Evolutionary conservation across 2,329 filamentous ascomycete genomes (phyloP), one percentile per base, ranked within the genome.

Genomic region (Hypoxylon sp.): DNA sequence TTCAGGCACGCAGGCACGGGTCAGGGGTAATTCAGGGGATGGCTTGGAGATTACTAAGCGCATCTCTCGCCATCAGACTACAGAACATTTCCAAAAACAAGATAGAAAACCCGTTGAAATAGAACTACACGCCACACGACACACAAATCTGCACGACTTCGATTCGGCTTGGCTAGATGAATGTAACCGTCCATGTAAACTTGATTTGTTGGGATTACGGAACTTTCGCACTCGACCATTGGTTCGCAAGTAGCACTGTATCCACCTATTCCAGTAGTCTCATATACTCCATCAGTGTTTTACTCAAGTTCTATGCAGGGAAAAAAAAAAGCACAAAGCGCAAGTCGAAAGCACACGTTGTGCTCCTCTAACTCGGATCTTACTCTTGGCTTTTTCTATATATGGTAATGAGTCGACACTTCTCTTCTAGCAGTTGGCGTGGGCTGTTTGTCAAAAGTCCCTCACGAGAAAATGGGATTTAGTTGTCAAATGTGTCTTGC

Each of bases 371-470:
- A 24, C 24, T 17, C 24, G 22, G 20, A 28, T 61, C 54, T 37
- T 48, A 20, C 32, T 62, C 62, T 65, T 65, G 62, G 58, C 57
- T 24, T 54, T 58, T 50, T 28, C 53, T 39, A 46, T 50, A 41
- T 28, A 17, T 49, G 17, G 26, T 20, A 28, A 34, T 57, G 43
- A 24, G 53, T 57, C 57, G 50, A 60, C 37, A 1, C 57, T 54
- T 39, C n/a, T n/a, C n/a, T n/a, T n/a, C n/a, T n/a, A n/a, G n/a
- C 52, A 46, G 48, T 37, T 52, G 13, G 19, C 39, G 51, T 28
- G 47, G 52, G 15, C 28, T 32, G 52, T 32, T 39, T 19, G 26
- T 39, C 19, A 13, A 28, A 24, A 46, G 56, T 59, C 58, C 51
- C 62, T 56, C 58, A 28, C 20, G 26, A n/a, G 30, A 6, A 54